These are phyloP conservation scores for Dentipellis fragilis DNA, from an alignment of 768 basidiomycete species.

Conservation along the genomic window DNA sequence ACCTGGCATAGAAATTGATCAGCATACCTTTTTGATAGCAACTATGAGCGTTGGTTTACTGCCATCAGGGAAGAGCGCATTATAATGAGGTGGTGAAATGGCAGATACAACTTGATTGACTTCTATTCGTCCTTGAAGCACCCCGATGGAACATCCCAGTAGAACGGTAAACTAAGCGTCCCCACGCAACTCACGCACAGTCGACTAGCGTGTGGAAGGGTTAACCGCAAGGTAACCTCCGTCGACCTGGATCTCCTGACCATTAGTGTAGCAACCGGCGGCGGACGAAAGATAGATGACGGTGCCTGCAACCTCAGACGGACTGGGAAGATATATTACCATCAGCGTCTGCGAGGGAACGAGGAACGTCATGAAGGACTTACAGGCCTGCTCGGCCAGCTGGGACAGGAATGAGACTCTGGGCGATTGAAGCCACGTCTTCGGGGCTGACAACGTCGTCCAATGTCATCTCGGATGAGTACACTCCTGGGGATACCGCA, in stretches of 20 bases:
- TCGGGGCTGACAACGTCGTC: conserved; percentile 35
- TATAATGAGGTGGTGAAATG: no score
- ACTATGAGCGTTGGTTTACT: no score
- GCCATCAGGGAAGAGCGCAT: no score
- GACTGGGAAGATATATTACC: conserved; percentile 26
- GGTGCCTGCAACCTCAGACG: conserved; percentile 68
- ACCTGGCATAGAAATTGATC: no score
- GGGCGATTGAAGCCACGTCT: conserved; percentile 43
- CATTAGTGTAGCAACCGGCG: conserved; percentile 66
- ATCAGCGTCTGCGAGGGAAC: neutral
- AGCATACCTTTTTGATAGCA: no score
- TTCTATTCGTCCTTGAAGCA: no score
- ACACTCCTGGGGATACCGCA: conserved; percentile 68
- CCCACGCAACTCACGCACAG: neutral
- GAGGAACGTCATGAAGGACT: conserved; percentile 20
- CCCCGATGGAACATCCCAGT: no score
- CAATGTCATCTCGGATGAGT: conserved; percentile 68
- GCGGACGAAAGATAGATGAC: conserved; percentile 65
- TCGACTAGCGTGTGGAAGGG: conserved; percentile 30
- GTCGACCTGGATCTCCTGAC: conserved; percentile 71
- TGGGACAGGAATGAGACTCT: conserved; percentile 53
- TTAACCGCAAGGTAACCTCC: conserved; percentile 71
- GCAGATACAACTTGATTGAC: no score
- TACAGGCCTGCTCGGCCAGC: conserved; percentile 56
- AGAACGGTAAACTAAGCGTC: neutral